Percentiles rank a stretch among this genome's conserved stretches.
These are phyloP conservation scores for Penicillium psychrosexuale DNA, from an alignment of 2,329 filamentous ascomycete genomes.

Conservation along the genomic window DNA sequence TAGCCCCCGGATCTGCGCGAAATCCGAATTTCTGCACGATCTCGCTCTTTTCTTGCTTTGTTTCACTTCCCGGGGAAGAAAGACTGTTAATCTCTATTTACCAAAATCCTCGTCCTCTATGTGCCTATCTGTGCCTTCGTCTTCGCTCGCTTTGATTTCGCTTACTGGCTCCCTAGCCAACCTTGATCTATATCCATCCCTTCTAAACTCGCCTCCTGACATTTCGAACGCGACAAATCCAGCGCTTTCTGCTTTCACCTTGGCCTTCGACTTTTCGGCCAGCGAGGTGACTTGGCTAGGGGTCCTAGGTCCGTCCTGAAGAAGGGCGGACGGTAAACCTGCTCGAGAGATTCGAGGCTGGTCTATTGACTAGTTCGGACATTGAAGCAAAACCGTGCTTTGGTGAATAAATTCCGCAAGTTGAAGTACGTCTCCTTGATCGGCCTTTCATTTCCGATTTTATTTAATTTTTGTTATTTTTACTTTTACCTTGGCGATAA, in stretches of 20 bases:
- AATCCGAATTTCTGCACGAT: slow-evolving; percentile 19
- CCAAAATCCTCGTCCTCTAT: slow-evolving; percentile 31
- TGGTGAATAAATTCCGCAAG: slow-evolving; percentile 5
- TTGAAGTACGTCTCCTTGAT: slow-evolving; percentile 15
- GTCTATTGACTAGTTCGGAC: slow-evolving; percentile 8
- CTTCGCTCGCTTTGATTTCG: slow-evolving; percentile 27
- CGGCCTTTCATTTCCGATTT: neutral
- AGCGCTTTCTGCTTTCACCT: slow-evolving; percentile 14
- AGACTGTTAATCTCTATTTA: neutral
- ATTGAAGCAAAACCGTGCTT: slow-evolving; percentile 10
- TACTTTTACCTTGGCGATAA: slow-evolving; percentile 6
- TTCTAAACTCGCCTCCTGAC: slow-evolving; percentile 17
- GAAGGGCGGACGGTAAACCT: slow-evolving; percentile 51
- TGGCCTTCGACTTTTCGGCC: slow-evolving; percentile 24
- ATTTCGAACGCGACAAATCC: slow-evolving; percentile 10
- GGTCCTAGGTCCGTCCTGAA: slow-evolving; percentile 52
- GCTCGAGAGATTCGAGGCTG: slow-evolving; percentile 21
- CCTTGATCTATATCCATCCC: slow-evolving; percentile 15
- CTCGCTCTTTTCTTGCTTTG: slow-evolving; percentile 3
- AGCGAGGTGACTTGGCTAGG: slow-evolving; percentile 46
- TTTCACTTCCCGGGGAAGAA: slow-evolving; percentile 11
- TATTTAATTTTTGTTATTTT: neutral
- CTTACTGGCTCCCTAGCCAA: slow-evolving; percentile 29
- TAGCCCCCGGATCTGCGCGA: slow-evolving; percentile 23
- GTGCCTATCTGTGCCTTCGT: slow-evolving; percentile 33